A percentile compares a stretch with the other conserved stretches of the same genome.
Evolutionary conservation across 208 protist species (phyloP).

Genomic region (Phytomonas sp.): DNA sequence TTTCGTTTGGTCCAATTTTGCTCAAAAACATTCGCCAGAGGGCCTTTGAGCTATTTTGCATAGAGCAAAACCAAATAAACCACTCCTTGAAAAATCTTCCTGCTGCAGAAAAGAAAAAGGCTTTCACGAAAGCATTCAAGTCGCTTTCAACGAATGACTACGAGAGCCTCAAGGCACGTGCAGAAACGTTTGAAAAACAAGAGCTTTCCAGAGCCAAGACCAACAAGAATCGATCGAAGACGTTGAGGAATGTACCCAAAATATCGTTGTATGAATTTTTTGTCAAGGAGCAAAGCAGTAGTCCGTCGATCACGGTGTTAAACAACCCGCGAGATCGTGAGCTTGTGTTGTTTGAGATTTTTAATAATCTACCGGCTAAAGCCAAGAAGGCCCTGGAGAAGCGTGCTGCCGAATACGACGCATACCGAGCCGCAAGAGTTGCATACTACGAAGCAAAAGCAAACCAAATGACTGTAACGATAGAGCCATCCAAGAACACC

Average conservation of each 20-base stretch:
- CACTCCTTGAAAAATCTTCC: conserved; percentile 28
- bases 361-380: conserved; percentile 48
- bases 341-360: conserved; percentile 50
- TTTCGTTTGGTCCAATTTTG: not conserved
- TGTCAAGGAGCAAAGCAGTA: conserved; percentile 39
- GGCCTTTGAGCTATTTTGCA: conserved; percentile 43
- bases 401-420: conserved; percentile 17
- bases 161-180: conserved; percentile 24
- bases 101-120: conserved; percentile 23
- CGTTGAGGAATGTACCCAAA: conserved; percentile 15
- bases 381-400: conserved; percentile 38
- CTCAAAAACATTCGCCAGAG: conserved; percentile 16
- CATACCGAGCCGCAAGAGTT: not conserved
- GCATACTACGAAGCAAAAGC: not conserved
- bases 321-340: conserved; percentile 39
- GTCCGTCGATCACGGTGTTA: conserved; percentile 39
- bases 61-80: conserved; percentile 40
- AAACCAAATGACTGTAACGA: not conserved
- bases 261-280: conserved; percentile 37
- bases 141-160: conserved; percentile 22
- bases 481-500: conserved; percentile 6
- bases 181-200: not conserved
- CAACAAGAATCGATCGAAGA: not conserved
- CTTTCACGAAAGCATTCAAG: conserved; percentile 36
- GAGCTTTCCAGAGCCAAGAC: not conserved